phyloP scores from a whole-genome alignment of 2,329 filamentous ascomycete genomes.

The Zarea fungicola region DNA sequence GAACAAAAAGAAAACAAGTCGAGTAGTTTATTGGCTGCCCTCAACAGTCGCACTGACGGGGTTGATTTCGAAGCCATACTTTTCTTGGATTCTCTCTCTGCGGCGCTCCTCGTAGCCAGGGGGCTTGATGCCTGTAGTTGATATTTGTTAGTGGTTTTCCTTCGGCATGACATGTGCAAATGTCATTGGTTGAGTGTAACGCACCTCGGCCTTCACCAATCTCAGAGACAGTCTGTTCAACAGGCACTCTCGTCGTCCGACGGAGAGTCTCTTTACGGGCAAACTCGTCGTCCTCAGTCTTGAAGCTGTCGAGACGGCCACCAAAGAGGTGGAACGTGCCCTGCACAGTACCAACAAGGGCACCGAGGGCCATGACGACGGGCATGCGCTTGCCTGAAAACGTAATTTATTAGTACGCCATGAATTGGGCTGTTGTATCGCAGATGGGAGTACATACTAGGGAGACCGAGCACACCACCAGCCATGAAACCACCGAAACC shows the following conservation, averaged over 20 bases:
- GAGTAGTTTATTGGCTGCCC: slow-evolving; percentile 34
- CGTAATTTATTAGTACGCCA: background rate
- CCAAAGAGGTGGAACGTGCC: slow-evolving; percentile 65
- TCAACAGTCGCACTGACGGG: slow-evolving; percentile 52
- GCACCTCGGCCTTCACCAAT: slow-evolving; percentile 84
- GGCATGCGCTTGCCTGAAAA: slow-evolving; percentile 54
- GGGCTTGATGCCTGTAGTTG: slow-evolving; percentile 63
- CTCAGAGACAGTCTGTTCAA: slow-evolving; percentile 73
- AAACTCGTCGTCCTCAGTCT: slow-evolving; percentile 62
- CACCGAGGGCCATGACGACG: slow-evolving; percentile 63
- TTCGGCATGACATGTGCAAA: background rate
- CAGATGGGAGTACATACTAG: slow-evolving; percentile 49
- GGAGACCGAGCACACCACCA: slow-evolving; percentile 67
- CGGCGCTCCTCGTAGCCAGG: slow-evolving; percentile 83
- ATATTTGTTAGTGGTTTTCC: slow-evolving; percentile 18
- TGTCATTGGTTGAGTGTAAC: slow-evolving; percentile 18
- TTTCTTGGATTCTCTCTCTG: slow-evolving; percentile 73
- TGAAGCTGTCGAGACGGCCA: slow-evolving; percentile 48
- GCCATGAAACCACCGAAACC: slow-evolving; percentile 71
- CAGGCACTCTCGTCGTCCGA: slow-evolving; percentile 66
- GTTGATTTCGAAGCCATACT: slow-evolving; percentile 81
- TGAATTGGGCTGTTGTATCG: background rate
- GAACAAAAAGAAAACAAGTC: background rate
- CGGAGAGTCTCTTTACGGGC: slow-evolving; percentile 70
- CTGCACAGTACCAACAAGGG: slow-evolving; percentile 50